A percentile compares a stretch with the other conserved stretches of the same genome.
Evolutionary conservation across 2,329 filamentous ascomycete species (phyloP).

Genomic region (Trichoderma sp.): DNA sequence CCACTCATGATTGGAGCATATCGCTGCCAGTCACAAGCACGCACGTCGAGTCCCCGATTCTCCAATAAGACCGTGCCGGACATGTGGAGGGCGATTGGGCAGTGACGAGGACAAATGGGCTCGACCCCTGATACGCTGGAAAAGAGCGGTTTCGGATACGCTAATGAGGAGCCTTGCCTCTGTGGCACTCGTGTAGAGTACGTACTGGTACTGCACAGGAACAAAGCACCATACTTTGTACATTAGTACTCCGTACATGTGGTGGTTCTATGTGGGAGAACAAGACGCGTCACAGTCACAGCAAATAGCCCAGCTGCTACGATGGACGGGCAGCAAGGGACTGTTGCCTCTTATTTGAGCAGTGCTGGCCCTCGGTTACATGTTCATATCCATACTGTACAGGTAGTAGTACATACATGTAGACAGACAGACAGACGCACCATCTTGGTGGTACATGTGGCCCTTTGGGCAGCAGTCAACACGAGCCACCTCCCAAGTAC

Average conservation of each 20-base stretch:
- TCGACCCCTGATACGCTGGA: not conserved
- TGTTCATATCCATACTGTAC: not conserved
- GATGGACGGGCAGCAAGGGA: not conserved
- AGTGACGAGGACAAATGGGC: not conserved
- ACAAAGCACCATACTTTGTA: no score
- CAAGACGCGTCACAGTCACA: not conserved
- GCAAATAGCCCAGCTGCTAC: not conserved
- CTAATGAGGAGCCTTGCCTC: not conserved
- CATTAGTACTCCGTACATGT: no score
- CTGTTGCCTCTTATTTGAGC: not conserved
- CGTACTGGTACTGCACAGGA: not conserved
- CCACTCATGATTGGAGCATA: not conserved
- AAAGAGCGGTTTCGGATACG: not conserved
- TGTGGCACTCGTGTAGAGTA: no score
- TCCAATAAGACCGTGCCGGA: conserved; percentile 8
- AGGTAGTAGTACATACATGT: not conserved
- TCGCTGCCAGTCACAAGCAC: conserved; percentile 4
- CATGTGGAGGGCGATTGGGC: conserved; percentile 12
- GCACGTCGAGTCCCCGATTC: not conserved
- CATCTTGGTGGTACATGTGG: not conserved
- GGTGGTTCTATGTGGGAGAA: not conserved
- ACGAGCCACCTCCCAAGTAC: not conserved
- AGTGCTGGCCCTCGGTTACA: not conserved
- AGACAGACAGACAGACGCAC: not conserved
- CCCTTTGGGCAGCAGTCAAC: conserved; percentile 1